Evolutionary conservation across 352 stramenopile species (phyloP).

Genomic region (Globisporangium lucens): DNA sequence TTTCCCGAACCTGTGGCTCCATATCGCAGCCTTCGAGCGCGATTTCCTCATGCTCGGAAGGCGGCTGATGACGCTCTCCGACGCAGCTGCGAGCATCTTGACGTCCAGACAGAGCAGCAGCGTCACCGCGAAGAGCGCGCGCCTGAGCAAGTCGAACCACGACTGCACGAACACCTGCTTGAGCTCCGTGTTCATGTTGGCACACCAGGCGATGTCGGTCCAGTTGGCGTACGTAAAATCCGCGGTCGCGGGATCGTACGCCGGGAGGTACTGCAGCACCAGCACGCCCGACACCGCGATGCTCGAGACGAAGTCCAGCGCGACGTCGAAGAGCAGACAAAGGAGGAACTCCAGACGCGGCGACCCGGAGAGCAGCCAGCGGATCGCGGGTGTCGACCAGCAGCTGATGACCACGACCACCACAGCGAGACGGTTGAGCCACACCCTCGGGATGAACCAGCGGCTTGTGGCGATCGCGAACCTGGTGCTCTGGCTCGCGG

Average conservation of each 20-base stretch:
- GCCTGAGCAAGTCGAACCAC: conserved; percentile 10
- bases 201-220: background rate
- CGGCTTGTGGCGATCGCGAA: background rate
- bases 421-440: conserved; percentile 5
- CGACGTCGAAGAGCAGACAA: conserved; percentile 8
- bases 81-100: conserved; percentile 9
- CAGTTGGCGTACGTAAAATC: background rate
- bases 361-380: background rate
- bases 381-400: conserved; percentile 12
- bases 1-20: background rate
- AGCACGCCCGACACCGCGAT: background rate
- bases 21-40: background rate
- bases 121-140: conserved; percentile 8
- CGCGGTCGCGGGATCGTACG: background rate
- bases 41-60: background rate
- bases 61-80: background rate
- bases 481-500: background rate
- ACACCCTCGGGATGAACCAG: background rate
- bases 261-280: background rate
- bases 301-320: conserved; percentile 9
- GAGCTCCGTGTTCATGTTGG: conserved; percentile 15
- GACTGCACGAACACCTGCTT: conserved; percentile 13
- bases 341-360: conserved; percentile 2
- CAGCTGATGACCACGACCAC: conserved; percentile 3
- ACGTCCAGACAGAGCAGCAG: conserved; percentile 10